A percentile compares a stretch with the other conserved stretches of the same genome.
Conservation (phyloP, 164 flowering plant genomes). For the Protea cynaroides region DNA sequence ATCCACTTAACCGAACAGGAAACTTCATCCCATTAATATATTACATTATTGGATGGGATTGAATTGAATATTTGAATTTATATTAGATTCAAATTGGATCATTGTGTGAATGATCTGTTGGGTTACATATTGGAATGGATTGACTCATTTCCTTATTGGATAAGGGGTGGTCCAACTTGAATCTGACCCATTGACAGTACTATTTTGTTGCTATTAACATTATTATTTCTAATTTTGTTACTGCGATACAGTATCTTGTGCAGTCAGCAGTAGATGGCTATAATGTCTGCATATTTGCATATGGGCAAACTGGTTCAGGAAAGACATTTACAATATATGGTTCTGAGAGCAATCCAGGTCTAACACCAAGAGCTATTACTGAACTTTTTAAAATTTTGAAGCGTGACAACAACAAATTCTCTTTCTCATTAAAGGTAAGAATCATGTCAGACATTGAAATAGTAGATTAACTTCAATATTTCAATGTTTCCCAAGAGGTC, state of each 20-base stretch:
- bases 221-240: not conserved
- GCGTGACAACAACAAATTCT: conserved; percentile 70
- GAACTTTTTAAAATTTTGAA: conserved; percentile 83
- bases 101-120: no score
- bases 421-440: conserved; percentile 82
- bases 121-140: no score
- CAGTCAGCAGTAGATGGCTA: conserved; percentile 98
- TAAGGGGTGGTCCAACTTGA: no score
- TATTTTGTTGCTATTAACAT: not conserved
- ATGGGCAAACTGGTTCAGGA: conserved; percentile 99
- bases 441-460: not conserved
- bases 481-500: no score
- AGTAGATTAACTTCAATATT: no score
- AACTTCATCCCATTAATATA: no score
- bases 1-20: no score
- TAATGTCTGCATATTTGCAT: conserved; percentile 96
- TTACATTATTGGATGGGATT: no score
- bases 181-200: no score
- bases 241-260: conserved; percentile 74
- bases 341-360: conserved; percentile 75
- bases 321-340: conserved; percentile 98
- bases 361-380: conserved; percentile 80
- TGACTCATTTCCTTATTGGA: no score
- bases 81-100: no score
- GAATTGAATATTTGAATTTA: no score